Base-by-base conservation (phyloP, 331 rosid genomes). In the Prunus yedoensis region DNA sequence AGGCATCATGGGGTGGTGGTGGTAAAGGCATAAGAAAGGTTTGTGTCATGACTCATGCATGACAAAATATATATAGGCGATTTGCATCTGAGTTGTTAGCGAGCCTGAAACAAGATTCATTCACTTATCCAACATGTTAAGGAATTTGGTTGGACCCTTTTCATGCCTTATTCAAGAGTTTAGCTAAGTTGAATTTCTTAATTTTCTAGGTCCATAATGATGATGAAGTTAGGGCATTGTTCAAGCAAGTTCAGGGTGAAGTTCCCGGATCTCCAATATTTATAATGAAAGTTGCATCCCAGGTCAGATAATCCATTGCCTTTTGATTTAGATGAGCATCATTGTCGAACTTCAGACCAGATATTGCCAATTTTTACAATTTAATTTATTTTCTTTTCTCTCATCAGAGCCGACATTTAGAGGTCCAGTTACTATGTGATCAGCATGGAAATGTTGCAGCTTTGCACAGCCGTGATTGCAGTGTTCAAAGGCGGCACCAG, bases 11-110 rank as follows among this genome's bases (percentile, higher is more conserved):
- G 99, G 99, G 99, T 74, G 99, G 99, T 67, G 99, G 99, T 46
- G 99, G 99, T 56, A 95, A 95, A 92, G 99, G 99, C 85, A 95
- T 95, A 81, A 84, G 99, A 89, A 95, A 95, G 99, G 99, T 95
- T 63, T 83, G 94, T 79, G 69, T 81, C 78, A 38, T 38, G 43
- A 7, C 43, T 38, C 43, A 59, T 82, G 66, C 77, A 38, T 57
- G 56, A 70, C 49, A 68, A 43, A 35, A 70, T 64, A 54, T 76
- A 57, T 60, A 71, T 50, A 14, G n/a, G 58, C 57, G 7, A 54
- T 43, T 77, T 58, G 60, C 60, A 43, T 47, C 11, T 60, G 41
- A 69, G 27, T 21, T 71, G 2, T 61, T 75, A 68, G 64, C n/a
- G 63, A 75, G 14, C 14, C 18, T 69, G n/a, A 74, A 18, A 15